Percentiles rank a stretch among this genome's conserved stretches.
Conservation (phyloP, 78 protist species). For the Pelomyxa schiedti region DNA sequence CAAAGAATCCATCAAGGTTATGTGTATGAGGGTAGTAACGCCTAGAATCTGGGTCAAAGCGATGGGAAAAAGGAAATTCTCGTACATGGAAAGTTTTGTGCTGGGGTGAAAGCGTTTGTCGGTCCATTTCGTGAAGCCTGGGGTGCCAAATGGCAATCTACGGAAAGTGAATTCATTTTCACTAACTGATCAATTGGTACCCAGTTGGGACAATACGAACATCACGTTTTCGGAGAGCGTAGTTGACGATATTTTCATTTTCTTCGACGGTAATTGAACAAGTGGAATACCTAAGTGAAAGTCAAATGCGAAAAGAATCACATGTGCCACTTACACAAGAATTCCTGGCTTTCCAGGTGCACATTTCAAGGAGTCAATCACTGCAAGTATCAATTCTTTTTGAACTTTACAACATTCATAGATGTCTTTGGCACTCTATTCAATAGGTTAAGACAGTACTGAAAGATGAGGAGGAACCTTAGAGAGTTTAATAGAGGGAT, state of each 20-base stretch:
- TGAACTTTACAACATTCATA: conserved; percentile 69
- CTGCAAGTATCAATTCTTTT: conserved; percentile 86
- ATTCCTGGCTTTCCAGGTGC: conserved; percentile 75
- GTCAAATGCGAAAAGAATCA: no score
- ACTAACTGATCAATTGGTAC: conserved; percentile 81
- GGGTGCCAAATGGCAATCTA: no score
- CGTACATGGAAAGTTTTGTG: conserved; percentile 9
- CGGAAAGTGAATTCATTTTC: conserved; percentile 65
- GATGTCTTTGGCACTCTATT: conserved; percentile 76
- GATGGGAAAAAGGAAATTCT: not conserved
- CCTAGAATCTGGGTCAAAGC: no score
- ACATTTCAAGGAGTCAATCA: conserved; percentile 89
- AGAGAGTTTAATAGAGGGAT: conserved; percentile 63
- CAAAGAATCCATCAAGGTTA: conserved; percentile 99
- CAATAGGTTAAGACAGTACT: conserved; percentile 9
- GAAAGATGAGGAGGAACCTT: conserved; percentile 5
- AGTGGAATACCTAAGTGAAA: no score
- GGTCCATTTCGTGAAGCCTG: conserved; percentile 34
- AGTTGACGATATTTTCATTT: conserved; percentile 94
- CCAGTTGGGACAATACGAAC: conserved; percentile 77
- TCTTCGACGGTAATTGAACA: conserved; percentile 84
- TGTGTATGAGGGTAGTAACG: conserved; percentile 97
- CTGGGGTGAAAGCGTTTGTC: conserved; percentile 67
- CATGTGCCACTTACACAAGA: no score
- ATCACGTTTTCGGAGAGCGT: conserved; percentile 78